These are phyloP conservation scores for Coniferiporia weirii DNA, from an alignment of 1,284 basidiomycete genomes.

Conservation along the genomic window DNA sequence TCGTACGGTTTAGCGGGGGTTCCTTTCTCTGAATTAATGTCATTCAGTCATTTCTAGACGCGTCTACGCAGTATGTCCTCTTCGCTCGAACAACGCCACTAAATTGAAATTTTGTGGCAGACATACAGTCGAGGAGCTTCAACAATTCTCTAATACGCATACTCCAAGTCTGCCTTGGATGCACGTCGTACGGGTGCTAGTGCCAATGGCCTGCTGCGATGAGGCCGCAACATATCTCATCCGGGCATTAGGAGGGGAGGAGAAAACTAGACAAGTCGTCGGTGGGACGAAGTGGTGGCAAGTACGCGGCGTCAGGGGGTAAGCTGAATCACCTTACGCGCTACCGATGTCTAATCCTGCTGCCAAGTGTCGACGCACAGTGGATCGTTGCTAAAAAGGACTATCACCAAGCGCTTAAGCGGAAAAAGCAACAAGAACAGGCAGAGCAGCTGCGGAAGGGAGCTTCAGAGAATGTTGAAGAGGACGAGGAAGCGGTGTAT, in stretches of 20 bases:
- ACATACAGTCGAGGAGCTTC: conserved; percentile 82
- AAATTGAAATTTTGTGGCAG: conserved; percentile 25
- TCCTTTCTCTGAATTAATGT: not conserved
- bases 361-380: conserved; percentile 72
- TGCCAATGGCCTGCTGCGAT: conserved; percentile 74
- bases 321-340: conserved; percentile 21
- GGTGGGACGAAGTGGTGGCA: conserved; percentile 98
- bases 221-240: conserved; percentile 77
- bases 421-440: conserved; percentile 38
- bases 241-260: conserved; percentile 79
- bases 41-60: conserved; percentile 42
- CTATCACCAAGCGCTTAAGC: conserved; percentile 56
- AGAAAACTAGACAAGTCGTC: conserved; percentile 65
- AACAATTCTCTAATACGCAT: conserved; percentile 80
- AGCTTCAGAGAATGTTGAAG: conserved; percentile 22
- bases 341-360: not conserved
- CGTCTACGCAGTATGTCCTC: conserved; percentile 36
- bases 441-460: conserved; percentile 30
- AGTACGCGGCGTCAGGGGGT: conserved; percentile 76
- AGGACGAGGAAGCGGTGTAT: conserved; percentile 21
- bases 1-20: not conserved
- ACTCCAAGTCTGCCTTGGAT: conserved; percentile 90
- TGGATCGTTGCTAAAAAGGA: conserved; percentile 84
- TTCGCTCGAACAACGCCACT: not conserved
- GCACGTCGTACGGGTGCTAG: conserved; percentile 66